These are phyloP conservation scores for Fomitopsis palustris DNA, from an alignment of 1,284 basidiomycete species.

Conservation along the genomic window DNA sequence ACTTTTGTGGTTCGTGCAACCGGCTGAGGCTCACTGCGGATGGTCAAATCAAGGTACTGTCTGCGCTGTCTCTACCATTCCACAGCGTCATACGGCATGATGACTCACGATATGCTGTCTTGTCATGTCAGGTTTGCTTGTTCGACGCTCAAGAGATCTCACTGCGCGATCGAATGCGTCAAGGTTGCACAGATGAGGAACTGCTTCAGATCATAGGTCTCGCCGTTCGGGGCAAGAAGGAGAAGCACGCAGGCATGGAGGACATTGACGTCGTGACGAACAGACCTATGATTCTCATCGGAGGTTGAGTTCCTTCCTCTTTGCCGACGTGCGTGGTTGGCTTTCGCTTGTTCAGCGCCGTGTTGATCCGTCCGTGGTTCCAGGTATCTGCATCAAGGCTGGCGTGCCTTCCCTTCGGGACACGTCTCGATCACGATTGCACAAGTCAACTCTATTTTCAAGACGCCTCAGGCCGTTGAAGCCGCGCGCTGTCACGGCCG, in stretches of 20 bases:
- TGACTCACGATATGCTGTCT: not conserved
- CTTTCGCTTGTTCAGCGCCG: not conserved
- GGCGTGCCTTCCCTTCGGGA: not conserved
- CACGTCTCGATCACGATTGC: not conserved
- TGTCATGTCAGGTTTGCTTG: constrained; percentile 66
- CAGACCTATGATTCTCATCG: constrained; percentile 88
- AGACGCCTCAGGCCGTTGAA: not conserved
- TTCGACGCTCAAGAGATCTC: constrained; percentile 86
- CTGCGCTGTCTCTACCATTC: not conserved
- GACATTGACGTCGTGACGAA: constrained; percentile 73
- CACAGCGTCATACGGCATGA: not conserved
- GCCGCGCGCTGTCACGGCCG: constrained; percentile 8
- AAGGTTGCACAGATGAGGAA: constrained; percentile 59
- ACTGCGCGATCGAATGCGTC: constrained; percentile 71
- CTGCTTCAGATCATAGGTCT: constrained; percentile 61
- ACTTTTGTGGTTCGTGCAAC: constrained; percentile 87
- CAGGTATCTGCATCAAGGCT: not conserved
- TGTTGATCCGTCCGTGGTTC: constrained; percentile 12
- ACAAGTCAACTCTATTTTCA: not conserved
- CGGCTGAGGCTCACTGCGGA: constrained; percentile 83
- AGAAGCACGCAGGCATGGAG: constrained; percentile 84
- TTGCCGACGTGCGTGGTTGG: constrained; percentile 11
- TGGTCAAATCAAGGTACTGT: constrained; percentile 79
- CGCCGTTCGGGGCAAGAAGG: constrained; percentile 75
- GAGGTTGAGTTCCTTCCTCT: constrained; percentile 63